Conservation (phyloP, 164 flowering plant genomes). For the Amborella trichopoda region DNA sequence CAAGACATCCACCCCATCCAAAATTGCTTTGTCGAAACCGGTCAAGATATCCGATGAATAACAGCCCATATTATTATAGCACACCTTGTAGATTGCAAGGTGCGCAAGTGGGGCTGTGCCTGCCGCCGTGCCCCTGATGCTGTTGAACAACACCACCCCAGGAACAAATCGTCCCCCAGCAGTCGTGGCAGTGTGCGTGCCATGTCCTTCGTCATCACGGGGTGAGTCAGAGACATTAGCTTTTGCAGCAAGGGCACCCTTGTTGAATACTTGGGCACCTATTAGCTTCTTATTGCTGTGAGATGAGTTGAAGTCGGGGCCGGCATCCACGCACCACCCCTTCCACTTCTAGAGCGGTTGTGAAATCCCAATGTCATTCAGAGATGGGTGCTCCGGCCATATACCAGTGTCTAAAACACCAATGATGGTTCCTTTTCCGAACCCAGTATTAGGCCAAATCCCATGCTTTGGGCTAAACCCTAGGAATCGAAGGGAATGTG, state of each 20-base stretch:
- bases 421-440: slow-evolving; percentile 35
- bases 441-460: slow-evolving; percentile 28
- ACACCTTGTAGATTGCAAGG: slow-evolving; percentile 62
- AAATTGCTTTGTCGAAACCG: too few species aligned
- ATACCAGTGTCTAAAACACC: slow-evolving; percentile 40
- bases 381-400: too few species aligned
- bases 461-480: slow-evolving; percentile 27
- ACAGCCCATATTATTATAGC: slow-evolving; percentile 22
- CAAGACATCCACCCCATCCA: slow-evolving; percentile 45
- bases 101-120: slow-evolving; percentile 60
- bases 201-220: slow-evolving; percentile 33
- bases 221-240: slow-evolving; percentile 7
- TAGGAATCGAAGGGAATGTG: slow-evolving; percentile 17
- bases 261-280: slow-evolving; percentile 21
- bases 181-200: slow-evolving; percentile 46
- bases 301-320: slow-evolving; percentile 13
- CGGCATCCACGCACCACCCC: slow-evolving; percentile 25
- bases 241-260: slow-evolving; percentile 5
- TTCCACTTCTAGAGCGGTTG: slow-evolving; percentile 41
- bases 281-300: too few species aligned
- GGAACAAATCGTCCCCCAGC: slow-evolving; percentile 26
- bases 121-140: slow-evolving; percentile 36
- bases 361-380: slow-evolving; percentile 38
- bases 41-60: slow-evolving; percentile 28
- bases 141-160: slow-evolving; percentile 33